These are phyloP conservation scores for Thalassiosira allenii DNA, from an alignment of 352 stramenopile genomes.

Conservation along the genomic window DNA sequence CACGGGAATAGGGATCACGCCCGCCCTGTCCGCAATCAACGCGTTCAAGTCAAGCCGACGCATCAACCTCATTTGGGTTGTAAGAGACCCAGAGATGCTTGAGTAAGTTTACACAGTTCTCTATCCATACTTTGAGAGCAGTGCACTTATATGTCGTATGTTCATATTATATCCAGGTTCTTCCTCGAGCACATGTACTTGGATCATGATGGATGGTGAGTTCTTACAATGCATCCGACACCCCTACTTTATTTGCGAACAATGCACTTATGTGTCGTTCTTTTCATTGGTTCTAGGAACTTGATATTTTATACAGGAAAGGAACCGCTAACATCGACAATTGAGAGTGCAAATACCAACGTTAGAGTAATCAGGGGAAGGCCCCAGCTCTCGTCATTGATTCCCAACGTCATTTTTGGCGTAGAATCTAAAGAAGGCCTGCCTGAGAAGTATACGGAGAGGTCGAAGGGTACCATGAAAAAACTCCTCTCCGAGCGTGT, in stretches of 20 bases:
- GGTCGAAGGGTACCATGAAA: too few species aligned
- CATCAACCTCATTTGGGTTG: conserved; percentile 65
- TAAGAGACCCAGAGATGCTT: conserved; percentile 50
- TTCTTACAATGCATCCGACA: too few species aligned
- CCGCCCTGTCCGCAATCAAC: conserved; percentile 54
- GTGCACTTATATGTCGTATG: neutral
- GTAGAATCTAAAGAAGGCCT: conserved; percentile 61
- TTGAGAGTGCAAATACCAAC: conserved; percentile 43
- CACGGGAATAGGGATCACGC: conserved; percentile 67
- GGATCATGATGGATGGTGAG: conserved; percentile 55
- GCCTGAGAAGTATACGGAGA: too few species aligned
- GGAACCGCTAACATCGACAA: conserved; percentile 13
- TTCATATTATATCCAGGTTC: conserved; percentile 43
- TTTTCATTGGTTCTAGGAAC: too few species aligned
- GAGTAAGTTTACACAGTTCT: conserved; percentile 18
- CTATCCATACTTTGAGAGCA: conserved; percentile 10
- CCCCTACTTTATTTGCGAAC: too few species aligned
- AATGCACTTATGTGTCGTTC: too few species aligned
- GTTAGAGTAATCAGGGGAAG: conserved; percentile 48
- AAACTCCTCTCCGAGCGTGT: too few species aligned
- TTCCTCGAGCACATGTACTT: conserved; percentile 60
- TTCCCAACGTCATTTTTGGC: conserved; percentile 63
- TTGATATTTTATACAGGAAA: conserved; percentile 71
- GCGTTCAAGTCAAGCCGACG: conserved; percentile 54
- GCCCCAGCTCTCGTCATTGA: conserved; percentile 46